Evolutionary conservation across 148 eudicot species (phyloP).

Genomic region (Silene latifolia): DNA sequence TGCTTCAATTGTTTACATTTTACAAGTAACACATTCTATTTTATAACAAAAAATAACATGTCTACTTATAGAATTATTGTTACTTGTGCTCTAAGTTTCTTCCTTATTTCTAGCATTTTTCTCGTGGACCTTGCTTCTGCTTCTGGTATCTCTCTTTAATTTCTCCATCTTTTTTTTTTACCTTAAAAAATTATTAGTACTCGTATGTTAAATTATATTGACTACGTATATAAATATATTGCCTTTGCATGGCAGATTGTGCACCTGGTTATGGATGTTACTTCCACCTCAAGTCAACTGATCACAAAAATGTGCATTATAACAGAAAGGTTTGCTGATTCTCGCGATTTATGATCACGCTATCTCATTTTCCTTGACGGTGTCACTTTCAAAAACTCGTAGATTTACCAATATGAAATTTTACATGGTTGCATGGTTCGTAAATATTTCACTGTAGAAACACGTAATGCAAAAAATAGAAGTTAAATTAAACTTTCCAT

Average conservation of each 20-base stretch:
- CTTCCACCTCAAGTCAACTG: conserved; percentile 12
- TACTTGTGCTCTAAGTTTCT: neutral
- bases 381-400: no score
- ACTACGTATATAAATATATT: neutral
- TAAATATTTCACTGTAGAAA: neutral
- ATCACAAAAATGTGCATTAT: neutral
- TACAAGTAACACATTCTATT: neutral
- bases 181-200: neutral
- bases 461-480: neutral
- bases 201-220: neutral
- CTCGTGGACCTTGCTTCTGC: neutral
- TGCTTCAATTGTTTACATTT: neutral
- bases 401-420: no score
- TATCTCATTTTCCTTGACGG: no score
- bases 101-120: conserved; percentile 2
- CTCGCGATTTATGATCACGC: no score
- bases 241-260: conserved; percentile 14
- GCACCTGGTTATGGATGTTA: conserved; percentile 13
- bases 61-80: neutral
- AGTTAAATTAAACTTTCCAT: no score
- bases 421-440: no score
- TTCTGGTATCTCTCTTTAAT: neutral
- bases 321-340: conserved; percentile 18
- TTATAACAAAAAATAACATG: neutral
- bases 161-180: neutral